Base-by-base conservation (phyloP, 768 basidiomycete species). In the Cantharellus anzutake region DNA sequence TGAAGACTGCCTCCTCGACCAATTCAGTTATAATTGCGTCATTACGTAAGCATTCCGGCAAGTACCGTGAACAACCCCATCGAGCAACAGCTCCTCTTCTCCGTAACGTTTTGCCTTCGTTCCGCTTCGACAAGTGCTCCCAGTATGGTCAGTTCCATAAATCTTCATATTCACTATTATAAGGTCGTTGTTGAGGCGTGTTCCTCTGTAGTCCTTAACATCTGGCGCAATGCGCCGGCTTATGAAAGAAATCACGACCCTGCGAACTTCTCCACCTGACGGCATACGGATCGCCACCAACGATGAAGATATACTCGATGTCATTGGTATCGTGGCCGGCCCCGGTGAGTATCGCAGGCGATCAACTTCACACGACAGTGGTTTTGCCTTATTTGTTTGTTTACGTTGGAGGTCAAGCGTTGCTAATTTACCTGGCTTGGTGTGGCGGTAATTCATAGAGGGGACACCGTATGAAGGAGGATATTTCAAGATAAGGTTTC, bases 261-360 rank as follows among this genome's bases (percentile, higher is more conserved):
- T 97, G 61, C 81, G 82, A 70, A 83, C 76, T 62, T 82, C 74
- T 63, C 92, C 92, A 41, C 86, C 86, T 7, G 92, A 96, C 67
- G 92, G 91, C n/a, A 89, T 96, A 68, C 82, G 92, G 65, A 77
- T 96, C 38, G 79, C 83, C 59, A 80, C 84, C 2, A 84, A 75
- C 62, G 92, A 96, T 57, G 87, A 93, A 67, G 87, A 94, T 67
- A 82, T 94, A 73, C 72, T 91, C 29, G 84, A 89, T 67, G 76
- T 97, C 44, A 84, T 81, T 1, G 92, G 91, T 1, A 81, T 91
- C 58, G 87, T 97, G 16, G 79, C 89, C 67, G 92, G 92, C 0
- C 92, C 92, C 62, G 87, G 91, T 92, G 63, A 67, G 84, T 71
- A 2, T 3, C 53, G 20, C 20, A 29, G 20, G 20, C 20, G 20